These are phyloP conservation scores for Spathaspora gorwiae DNA, from an alignment of 805 yeast genomes.

Conservation along the genomic window DNA sequence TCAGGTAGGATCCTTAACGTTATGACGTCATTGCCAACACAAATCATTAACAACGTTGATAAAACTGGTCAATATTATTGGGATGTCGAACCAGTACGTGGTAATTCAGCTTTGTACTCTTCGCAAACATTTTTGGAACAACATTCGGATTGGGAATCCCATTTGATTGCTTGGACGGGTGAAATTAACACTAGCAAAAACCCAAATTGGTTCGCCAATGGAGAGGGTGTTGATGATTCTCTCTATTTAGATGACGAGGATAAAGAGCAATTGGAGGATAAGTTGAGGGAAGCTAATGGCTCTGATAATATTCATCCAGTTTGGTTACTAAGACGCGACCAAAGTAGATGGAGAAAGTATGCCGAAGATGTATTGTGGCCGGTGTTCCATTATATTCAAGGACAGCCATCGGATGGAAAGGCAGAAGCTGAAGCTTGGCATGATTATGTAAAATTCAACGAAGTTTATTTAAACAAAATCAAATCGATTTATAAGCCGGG, in stretches of 20 bases:
- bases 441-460: constrained; percentile 86
- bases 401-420: constrained; percentile 63
- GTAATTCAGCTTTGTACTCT: constrained; percentile 81
- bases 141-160: constrained; percentile 80
- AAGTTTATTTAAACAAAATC: constrained; percentile 80
- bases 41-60: constrained; percentile 41
- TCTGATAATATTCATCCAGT: constrained; percentile 71
- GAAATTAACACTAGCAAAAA: constrained; percentile 43
- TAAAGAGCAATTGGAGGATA: constrained; percentile 45
- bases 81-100: constrained; percentile 64
- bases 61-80: constrained; percentile 37
- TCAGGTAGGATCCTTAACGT: constrained; percentile 67
- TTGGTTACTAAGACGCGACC: constrained; percentile 80
- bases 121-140: constrained; percentile 61
- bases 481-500: constrained; percentile 75
- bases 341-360: constrained; percentile 78
- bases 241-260: constrained; percentile 54
- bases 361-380: constrained; percentile 95
- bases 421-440: constrained; percentile 73
- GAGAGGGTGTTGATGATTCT: constrained; percentile 53
- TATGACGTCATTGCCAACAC: constrained; percentile 64
- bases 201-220: constrained; percentile 13
- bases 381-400: constrained; percentile 86
- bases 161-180: constrained; percentile 93
- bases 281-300: constrained; percentile 43